Percentiles rank a stretch among this genome's conserved stretches.
Evolutionary conservation across 768 basidiomycete genomes (phyloP).

Genomic region (Wakefieldia striispora): DNA sequence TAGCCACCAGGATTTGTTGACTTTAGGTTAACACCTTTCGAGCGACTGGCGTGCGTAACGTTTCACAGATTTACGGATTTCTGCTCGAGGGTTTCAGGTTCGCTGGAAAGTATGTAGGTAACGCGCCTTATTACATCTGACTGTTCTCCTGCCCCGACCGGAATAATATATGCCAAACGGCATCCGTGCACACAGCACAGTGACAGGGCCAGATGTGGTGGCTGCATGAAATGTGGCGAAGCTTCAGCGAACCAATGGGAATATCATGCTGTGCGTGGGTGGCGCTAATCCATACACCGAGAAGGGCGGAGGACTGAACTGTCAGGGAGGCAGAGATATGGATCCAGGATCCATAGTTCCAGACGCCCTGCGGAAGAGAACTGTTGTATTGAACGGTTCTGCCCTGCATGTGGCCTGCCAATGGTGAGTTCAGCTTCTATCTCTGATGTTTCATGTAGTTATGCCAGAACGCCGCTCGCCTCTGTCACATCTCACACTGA

Average conservation of each 20-base stretch:
- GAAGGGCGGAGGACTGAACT: slow-evolving; percentile 7
- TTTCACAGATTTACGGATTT: not conserved
- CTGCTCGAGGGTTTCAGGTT: not conserved
- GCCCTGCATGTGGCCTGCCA: no score
- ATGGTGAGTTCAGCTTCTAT: slow-evolving; percentile 11
- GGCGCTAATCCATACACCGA: slow-evolving; percentile 4
- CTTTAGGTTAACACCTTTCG: not conserved
- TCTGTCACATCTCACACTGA: slow-evolving; percentile 13
- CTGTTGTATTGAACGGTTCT: no score
- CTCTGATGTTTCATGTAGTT: slow-evolving; percentile 3
- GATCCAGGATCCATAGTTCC: not conserved
- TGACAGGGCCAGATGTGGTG: not conserved
- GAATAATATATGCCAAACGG: not conserved
- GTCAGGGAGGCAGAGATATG: slow-evolving; percentile 5
- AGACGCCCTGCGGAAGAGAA: slow-evolving; percentile 7
- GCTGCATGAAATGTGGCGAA: not conserved
- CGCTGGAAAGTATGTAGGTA: not conserved
- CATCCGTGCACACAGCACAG: no score
- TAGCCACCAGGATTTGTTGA: no score
- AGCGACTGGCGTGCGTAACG: not conserved
- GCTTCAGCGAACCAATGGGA: not conserved
- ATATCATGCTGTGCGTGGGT: slow-evolving; percentile 5
- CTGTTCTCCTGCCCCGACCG: not conserved
- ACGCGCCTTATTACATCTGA: not conserved
- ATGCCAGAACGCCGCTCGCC: slow-evolving; percentile 19